Evolutionary conservation across 305 asterid species (phyloP), one percentile per base, ranked within the genome.

Genomic region (Stenogyne calaminthoides): DNA sequence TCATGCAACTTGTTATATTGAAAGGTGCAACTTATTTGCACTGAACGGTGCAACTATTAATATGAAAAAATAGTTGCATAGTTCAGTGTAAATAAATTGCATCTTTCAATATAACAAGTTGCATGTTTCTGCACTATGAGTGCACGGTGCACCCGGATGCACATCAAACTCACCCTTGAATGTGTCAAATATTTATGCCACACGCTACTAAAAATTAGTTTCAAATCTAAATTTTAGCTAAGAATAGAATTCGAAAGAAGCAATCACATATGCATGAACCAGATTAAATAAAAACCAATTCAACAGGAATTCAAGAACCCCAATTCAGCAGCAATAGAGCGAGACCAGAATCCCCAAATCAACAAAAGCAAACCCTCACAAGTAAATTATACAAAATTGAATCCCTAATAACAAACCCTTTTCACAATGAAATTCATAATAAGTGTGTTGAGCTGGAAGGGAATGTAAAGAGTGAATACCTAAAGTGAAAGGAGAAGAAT

Each of bases 391-490:
- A 11, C 29, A 37, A 14, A 6, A 9, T 52, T 3, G 27, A 18
- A 52, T 44, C 54, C 54, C 54, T 14, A 46, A 46, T 9, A 39
- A 39, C 44, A 39, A 9, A 9, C 44, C 44, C 44, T 46, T 46
- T 46, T 4, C 58, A 9, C 58, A 52, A 19, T 7, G 12, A 18
- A 15, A 8, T 61, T 60, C 25, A 27, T 52, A 19, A 22, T 32
- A 0, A 15, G 51, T 60, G 25, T 20, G 8, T 47, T 47, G 58
- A 40, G 37, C 55, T 57, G 36, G 25, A 74, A 56, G 46, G 18
- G 52, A 75, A 22, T 73, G 59, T 58, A 51, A 70, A 18, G 71
- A 67, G 81, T 76, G 80, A 77, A 78, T 81, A 78, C 87, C 87
- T 84, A 78, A 77, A 6, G 22, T 16, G 19, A 16, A 16, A 51